A percentile compares a stretch with the other conserved stretches of the same genome.
Conservation (phyloP, 331 rosid species). For the Telfairia occidentalis region DNA sequence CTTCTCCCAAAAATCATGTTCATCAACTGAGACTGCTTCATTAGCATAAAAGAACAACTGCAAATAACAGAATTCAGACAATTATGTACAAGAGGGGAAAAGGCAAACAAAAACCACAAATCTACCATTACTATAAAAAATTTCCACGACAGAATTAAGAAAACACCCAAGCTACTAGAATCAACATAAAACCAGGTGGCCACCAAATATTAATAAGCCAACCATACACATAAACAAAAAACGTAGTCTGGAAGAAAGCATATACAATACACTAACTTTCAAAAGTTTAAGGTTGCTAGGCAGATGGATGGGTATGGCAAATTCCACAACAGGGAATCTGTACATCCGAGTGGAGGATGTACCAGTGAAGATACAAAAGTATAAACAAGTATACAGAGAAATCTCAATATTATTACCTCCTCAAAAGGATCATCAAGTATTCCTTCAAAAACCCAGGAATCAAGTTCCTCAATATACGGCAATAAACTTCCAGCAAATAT, state of each 20-base stretch:
- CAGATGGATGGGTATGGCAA: neutral
- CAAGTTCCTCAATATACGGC: constrained; percentile 85
- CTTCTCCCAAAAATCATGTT: constrained; percentile 94
- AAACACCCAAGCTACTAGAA: neutral
- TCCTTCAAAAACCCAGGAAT: constrained; percentile 99
- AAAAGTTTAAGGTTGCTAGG: neutral
- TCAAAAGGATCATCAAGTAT: constrained; percentile 82
- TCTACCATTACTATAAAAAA: neutral
- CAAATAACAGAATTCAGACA: constrained; percentile 13
- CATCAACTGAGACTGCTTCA: constrained; percentile 56
- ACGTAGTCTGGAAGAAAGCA: neutral
- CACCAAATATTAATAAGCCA: neutral
- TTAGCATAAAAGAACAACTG: constrained; percentile 84
- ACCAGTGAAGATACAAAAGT: constrained; percentile 7
- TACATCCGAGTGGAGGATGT: neutral
- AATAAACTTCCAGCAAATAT: constrained; percentile 76
- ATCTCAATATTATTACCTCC: constrained; percentile 51
- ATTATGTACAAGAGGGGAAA: neutral
- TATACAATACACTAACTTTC: neutral
- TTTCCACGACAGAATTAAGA: neutral
- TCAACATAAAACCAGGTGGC: neutral
- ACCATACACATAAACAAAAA: neutral
- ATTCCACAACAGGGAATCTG: neutral
- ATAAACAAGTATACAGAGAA: constrained; percentile 1
- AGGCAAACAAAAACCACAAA: neutral